phyloP scores from a whole-genome alignment of 805 yeast species.

The Zygotorulaspora chibaensis region DNA sequence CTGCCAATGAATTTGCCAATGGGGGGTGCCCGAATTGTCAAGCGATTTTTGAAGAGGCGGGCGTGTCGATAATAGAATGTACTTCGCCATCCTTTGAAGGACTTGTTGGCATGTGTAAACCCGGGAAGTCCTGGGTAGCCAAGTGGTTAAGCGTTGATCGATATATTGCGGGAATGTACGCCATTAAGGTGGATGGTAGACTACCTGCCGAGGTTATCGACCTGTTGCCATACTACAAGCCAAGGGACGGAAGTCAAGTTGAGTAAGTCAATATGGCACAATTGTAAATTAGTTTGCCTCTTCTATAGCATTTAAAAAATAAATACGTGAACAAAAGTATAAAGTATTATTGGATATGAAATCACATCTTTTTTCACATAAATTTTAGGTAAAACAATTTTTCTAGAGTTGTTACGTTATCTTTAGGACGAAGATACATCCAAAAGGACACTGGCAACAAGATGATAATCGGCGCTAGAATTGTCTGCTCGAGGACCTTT shows the following conservation, averaged over 20 bases:
- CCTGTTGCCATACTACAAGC: slow-evolving; percentile 76
- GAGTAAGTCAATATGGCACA: slow-evolving; percentile 37
- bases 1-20: slow-evolving; percentile 70
- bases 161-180: slow-evolving; percentile 85
- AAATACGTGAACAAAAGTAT: not conserved
- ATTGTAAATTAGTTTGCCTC: slow-evolving; percentile 4
- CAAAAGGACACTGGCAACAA: not conserved
- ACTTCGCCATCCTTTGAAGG: slow-evolving; percentile 98
- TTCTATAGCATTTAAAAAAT: not conserved
- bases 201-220: slow-evolving; percentile 81
- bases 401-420: not conserved
- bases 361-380: not conserved
- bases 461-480: not conserved
- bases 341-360: not conserved
- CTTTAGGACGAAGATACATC: too few species aligned
- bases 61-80: slow-evolving; percentile 83
- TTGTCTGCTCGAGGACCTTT: not conserved
- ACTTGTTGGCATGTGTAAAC: slow-evolving; percentile 81
- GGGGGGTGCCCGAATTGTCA: slow-evolving; percentile 97
- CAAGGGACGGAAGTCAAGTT: slow-evolving; percentile 86
- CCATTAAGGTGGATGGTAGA: slow-evolving; percentile 88
- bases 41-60: slow-evolving; percentile 75
- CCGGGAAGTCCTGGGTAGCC: slow-evolving; percentile 90
- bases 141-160: slow-evolving; percentile 91
- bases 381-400: not conserved